Evolutionary conservation across 1,284 basidiomycete genomes (phyloP).

Genomic region (Coriolopsis trogii): DNA sequence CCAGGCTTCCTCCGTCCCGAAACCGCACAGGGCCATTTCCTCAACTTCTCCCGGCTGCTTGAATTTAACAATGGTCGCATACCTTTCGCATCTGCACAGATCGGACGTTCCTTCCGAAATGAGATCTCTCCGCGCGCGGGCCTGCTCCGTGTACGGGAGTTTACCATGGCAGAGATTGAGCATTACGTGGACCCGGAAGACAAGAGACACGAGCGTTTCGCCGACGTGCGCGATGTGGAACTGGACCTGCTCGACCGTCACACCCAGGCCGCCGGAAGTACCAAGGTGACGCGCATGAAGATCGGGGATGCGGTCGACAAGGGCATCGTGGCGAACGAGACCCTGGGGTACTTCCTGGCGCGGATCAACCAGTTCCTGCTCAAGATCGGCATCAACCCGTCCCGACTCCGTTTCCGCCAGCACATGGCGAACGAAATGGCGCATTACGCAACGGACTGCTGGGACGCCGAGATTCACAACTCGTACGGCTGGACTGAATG

Average conservation of each 20-base stretch:
- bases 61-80: slow-evolving; percentile 98
- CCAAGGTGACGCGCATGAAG: slow-evolving; percentile 66
- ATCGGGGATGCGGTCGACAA: slow-evolving; percentile 89
- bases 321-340: slow-evolving; percentile 94
- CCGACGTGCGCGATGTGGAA: slow-evolving; percentile 76
- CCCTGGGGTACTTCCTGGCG: slow-evolving; percentile 96
- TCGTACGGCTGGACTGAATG: slow-evolving; percentile 98
- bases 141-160: slow-evolving; percentile 95
- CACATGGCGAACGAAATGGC: slow-evolving; percentile 99
- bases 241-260: slow-evolving; percentile 84
- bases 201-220: slow-evolving; percentile 88
- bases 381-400: slow-evolving; percentile 92
- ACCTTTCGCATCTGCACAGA: slow-evolving; percentile 97
- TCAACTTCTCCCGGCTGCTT: slow-evolving; percentile 96
- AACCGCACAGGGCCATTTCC: slow-evolving; percentile 98
- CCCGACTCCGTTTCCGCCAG: slow-evolving; percentile 89
- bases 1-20: slow-evolving; percentile 97
- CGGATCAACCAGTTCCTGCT: slow-evolving; percentile 91
- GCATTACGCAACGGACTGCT: slow-evolving; percentile 98
- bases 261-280: slow-evolving; percentile 80
- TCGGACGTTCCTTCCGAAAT: slow-evolving; percentile 96
- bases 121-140: slow-evolving; percentile 98
- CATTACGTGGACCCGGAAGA: slow-evolving; percentile 97
- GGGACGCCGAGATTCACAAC: slow-evolving; percentile 98
- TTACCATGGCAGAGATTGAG: slow-evolving; percentile 99